A percentile compares a stretch with the other conserved stretches of the same genome.
phyloP scores from a whole-genome alignment of 345 rosid genomes.

The Pistacia integerrima region DNA sequence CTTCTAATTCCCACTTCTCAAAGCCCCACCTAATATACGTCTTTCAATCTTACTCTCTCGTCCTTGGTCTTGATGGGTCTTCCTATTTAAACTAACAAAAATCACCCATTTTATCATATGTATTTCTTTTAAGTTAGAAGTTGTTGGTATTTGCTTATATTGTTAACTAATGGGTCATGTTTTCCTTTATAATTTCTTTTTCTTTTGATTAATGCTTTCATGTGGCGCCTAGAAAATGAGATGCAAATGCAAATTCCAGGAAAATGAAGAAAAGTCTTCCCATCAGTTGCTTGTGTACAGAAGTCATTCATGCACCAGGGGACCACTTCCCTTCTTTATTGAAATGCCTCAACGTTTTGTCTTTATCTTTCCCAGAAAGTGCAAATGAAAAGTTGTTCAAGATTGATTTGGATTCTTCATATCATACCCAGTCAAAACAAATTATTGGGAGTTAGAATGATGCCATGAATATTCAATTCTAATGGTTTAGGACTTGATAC shows the following conservation, averaged over 20 bases:
- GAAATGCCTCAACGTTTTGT: background rate
- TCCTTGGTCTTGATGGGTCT: background rate
- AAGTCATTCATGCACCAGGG: background rate
- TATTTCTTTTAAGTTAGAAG: too few species aligned
- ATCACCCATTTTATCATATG: too few species aligned
- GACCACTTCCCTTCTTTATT: background rate
- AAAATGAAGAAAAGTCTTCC: background rate
- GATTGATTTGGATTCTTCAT: slow-evolving; percentile 4
- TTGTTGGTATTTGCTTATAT: too few species aligned
- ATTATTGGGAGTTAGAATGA: background rate
- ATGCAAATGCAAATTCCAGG: background rate
- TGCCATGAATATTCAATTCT: background rate
- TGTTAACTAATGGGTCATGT: background rate
- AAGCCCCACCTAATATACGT: too few species aligned
- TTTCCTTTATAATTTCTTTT: background rate
- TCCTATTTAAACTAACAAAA: background rate
- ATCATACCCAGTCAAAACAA: background rate
- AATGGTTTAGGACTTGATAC: background rate
- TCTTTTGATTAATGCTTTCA: background rate
- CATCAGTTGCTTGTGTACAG: background rate
- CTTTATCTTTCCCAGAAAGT: background rate
- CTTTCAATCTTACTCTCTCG: too few species aligned
- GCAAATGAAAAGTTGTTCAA: background rate
- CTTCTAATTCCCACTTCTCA: too few species aligned
- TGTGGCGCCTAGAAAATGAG: background rate